These are phyloP conservation scores for Emmonsia crescens DNA, from an alignment of 2,329 filamentous ascomycete species.

Conservation along the genomic window DNA sequence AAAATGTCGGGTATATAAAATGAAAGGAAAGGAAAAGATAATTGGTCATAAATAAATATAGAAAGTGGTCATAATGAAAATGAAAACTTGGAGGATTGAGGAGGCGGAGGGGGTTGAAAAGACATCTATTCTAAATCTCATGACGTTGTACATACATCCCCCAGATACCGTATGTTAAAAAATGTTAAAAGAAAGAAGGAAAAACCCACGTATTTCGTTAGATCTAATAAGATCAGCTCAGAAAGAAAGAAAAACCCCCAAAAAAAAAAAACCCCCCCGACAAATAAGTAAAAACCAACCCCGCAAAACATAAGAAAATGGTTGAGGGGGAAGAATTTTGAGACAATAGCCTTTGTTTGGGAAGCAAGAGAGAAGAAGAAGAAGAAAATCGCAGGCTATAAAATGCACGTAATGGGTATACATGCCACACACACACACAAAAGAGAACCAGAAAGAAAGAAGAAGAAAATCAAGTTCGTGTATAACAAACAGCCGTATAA, in stretches of 20 bases:
- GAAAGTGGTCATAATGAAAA: not conserved
- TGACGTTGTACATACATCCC: not conserved
- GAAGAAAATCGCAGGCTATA: not conserved
- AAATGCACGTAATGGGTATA: slow-evolving; percentile 1
- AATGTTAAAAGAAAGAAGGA: not conserved
- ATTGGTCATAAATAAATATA: not conserved
- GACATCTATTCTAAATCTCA: not conserved
- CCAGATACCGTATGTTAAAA: not conserved
- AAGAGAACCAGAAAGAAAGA: not conserved
- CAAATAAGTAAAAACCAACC: too few relatives aligned
- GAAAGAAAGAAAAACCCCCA: not conserved
- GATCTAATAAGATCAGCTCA: not conserved
- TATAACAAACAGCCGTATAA: not conserved
- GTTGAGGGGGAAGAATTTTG: not conserved
- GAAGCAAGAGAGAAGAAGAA: not conserved
- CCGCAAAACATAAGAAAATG: too few relatives aligned
- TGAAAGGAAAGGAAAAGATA: not conserved
- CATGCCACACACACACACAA: not conserved
- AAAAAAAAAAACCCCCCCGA: too few relatives aligned
- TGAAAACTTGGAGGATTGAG: not conserved
- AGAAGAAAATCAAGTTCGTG: not conserved
- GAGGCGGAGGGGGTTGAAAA: not conserved
- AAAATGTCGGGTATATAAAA: slow-evolving; percentile 3
- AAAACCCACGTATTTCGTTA: not conserved
- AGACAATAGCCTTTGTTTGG: not conserved